Conservation (phyloP, 805 yeast species). For the Ogataea naganishii region DNA sequence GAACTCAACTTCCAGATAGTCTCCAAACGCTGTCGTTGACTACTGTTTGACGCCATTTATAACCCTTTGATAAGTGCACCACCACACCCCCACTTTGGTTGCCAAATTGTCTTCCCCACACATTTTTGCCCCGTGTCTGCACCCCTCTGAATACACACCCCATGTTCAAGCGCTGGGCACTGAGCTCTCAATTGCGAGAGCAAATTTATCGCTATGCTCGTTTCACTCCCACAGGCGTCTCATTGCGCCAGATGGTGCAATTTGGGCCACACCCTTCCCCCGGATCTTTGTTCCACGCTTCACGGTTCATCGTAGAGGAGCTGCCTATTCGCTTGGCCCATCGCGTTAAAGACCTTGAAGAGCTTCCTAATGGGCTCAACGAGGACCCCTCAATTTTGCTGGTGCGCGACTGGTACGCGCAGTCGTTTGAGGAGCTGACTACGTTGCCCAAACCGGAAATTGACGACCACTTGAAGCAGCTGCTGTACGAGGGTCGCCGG, state of each 20-base stretch:
- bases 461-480: conserved; percentile 29
- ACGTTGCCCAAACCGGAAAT: conserved; percentile 50
- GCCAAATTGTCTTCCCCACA: no score
- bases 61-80: no score
- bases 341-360: conserved; percentile 75
- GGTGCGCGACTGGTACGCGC: conserved; percentile 86
- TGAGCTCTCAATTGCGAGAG: conserved; percentile 40
- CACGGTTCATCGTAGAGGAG: conserved; percentile 79
- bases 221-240: conserved; percentile 76
- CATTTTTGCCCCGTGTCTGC: no score
- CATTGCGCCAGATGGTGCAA: conserved; percentile 84
- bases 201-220: conserved; percentile 58
- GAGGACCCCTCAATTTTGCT: conserved; percentile 66
- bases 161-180: conserved; percentile 30
- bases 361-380: conserved; percentile 66
- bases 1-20: no score
- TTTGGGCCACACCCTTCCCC: conserved; percentile 75
- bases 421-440: conserved; percentile 79
- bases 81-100: no score
- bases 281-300: conserved; percentile 73
- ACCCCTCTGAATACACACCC: no score
- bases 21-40: no score
- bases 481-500: conserved; percentile 20
- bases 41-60: no score
- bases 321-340: conserved; percentile 81